Evolutionary conservation across 2,329 filamentous ascomycete genomes (phyloP).

Genomic region (Fusarium phyllophilum): DNA sequence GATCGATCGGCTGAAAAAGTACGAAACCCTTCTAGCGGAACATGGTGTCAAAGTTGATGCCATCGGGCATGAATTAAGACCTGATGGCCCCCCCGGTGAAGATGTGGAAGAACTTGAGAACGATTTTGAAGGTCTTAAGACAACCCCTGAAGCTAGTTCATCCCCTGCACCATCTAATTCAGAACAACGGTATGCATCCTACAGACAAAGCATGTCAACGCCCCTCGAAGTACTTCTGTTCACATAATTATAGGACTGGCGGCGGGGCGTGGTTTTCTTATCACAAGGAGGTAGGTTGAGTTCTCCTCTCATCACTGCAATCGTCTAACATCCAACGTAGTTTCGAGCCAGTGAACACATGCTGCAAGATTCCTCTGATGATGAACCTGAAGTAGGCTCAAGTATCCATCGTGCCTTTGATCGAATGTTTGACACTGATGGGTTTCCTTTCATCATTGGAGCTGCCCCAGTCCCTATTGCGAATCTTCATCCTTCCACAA

Average conservation of each 20-base stretch:
- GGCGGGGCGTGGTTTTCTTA: constrained; percentile 59
- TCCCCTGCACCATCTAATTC: constrained; percentile 46
- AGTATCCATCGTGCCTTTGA: constrained; percentile 69
- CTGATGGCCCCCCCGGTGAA: constrained; percentile 51
- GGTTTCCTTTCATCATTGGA: constrained; percentile 67
- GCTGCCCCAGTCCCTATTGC: constrained; percentile 56
- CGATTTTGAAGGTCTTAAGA: constrained; percentile 65
- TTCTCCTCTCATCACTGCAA: background rate
- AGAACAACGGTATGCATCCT: constrained; percentile 43
- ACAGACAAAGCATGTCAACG: background rate
- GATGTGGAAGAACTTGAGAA: constrained; percentile 67
- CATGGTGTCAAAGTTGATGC: constrained; percentile 76
- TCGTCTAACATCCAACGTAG: constrained; percentile 46
- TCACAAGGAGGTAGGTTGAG: constrained; percentile 59
- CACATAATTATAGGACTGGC: constrained; percentile 22
- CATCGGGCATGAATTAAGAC: constrained; percentile 60
- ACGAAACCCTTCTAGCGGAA: constrained; percentile 73
- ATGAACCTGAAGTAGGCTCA: constrained; percentile 64
- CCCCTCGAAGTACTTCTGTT: constrained; percentile 2
- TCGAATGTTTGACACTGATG: constrained; percentile 66
- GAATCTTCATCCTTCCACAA: constrained; percentile 62
- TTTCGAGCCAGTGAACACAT: constrained; percentile 62
- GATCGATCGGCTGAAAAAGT: constrained; percentile 73
- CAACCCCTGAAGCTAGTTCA: constrained; percentile 59
- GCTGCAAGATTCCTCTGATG: constrained; percentile 65